phyloP scores from a whole-genome alignment of 306 rosid species.

The Nissolia schottii region DNA sequence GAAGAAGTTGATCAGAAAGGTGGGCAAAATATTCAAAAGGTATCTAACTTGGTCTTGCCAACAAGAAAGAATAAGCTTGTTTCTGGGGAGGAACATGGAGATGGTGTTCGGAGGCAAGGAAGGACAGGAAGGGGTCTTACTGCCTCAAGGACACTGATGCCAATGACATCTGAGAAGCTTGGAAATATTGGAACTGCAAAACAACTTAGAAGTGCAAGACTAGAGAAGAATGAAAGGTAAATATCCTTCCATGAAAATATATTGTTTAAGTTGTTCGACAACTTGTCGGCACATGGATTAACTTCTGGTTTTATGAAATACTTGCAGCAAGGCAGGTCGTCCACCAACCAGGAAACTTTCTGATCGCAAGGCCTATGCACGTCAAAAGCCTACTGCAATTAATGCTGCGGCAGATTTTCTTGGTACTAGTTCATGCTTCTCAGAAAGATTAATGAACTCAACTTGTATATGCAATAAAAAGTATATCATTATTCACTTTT shows the following conservation, averaged over 20 bases:
- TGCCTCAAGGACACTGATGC: conserved; percentile 60
- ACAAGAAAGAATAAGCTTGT: conserved; percentile 72
- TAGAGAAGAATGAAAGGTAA: conserved; percentile 85
- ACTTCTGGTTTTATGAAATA: conserved; percentile 36
- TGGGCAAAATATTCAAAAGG: conserved; percentile 66
- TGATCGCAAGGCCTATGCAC: conserved; percentile 88
- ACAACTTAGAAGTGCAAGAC: conserved; percentile 87
- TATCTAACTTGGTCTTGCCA: conserved; percentile 52
- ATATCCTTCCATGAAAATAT: conserved; percentile 9
- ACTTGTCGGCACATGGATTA: conserved; percentile 18
- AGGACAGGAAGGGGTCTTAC: conserved; percentile 78
- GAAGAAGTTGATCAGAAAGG: conserved; percentile 79
- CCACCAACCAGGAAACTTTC: conserved; percentile 95
- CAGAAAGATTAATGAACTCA: conserved; percentile 5
- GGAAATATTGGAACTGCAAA: conserved; percentile 86
- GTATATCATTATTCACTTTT: conserved; percentile 35
- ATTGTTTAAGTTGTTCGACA: conserved; percentile 17
- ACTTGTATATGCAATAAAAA: conserved; percentile 1
- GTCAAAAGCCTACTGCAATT: conserved; percentile 74
- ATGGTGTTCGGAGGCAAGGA: conserved; percentile 97
- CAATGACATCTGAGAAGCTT: conserved; percentile 70
- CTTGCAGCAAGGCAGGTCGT: conserved; percentile 96
- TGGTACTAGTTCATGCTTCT: conserved; percentile 47
- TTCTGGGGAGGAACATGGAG: conserved; percentile 87
- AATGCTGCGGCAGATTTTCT: conserved; percentile 74